Percentiles rank a stretch among this genome's conserved stretches.
Evolutionary conservation across 2,329 filamentous ascomycete genomes (phyloP).

Genomic region (Chaetomium strumarium): DNA sequence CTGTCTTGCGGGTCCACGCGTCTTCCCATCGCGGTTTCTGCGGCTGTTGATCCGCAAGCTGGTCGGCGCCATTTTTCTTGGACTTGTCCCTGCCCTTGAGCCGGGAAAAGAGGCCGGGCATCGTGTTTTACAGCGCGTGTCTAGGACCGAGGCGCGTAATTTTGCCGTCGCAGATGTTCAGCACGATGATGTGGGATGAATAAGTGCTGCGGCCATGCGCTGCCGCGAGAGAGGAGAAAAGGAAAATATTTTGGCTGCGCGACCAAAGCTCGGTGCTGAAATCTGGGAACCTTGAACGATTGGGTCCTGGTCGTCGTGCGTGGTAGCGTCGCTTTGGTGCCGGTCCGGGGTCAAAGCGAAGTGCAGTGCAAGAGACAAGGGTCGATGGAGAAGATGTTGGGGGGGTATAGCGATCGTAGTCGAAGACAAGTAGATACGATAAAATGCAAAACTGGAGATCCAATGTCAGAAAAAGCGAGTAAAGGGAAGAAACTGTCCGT

Average conservation of each 20-base stretch:
- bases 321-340: constrained; percentile 16
- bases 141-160: constrained; percentile 12
- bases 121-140: constrained; percentile 29
- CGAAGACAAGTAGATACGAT: too few relatives aligned
- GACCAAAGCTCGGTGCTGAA: constrained; percentile 13
- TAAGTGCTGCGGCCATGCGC: constrained; percentile 8
- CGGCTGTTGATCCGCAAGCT: constrained; percentile 47
- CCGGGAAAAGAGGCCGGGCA: constrained; percentile 56
- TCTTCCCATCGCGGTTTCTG: constrained; percentile 79
- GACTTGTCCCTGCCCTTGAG: constrained; percentile 72
- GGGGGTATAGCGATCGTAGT: too few relatives aligned
- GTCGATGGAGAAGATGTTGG: neutral
- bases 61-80: constrained; percentile 57
- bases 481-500: constrained; percentile 9
- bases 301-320: constrained; percentile 6
- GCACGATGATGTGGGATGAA: neutral
- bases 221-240: constrained; percentile 14
- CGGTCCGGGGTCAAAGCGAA: neutral
- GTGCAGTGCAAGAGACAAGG: neutral
- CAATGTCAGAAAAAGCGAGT: neutral
- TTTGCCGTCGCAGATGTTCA: constrained; percentile 6
- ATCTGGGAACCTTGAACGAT: constrained; percentile 8
- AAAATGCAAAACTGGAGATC: constrained; percentile 1
- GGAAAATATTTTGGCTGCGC: constrained; percentile 14
- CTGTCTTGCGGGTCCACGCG: constrained; percentile 73